Base-by-base conservation (phyloP, 768 basidiomycete genomes). In the Lactifluus piperatus region DNA sequence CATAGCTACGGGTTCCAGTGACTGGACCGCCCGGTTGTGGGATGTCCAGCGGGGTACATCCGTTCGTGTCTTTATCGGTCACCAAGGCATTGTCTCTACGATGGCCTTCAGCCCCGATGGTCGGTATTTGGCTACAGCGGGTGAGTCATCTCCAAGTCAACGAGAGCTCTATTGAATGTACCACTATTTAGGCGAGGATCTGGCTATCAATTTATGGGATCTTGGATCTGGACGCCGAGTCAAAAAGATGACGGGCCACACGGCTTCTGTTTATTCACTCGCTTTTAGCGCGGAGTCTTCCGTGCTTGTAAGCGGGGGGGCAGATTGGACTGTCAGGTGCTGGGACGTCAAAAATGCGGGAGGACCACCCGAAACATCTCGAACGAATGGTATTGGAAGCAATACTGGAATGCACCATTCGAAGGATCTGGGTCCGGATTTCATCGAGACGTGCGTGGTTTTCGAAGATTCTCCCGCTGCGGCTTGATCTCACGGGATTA, bases 271-370 rank as follows among this genome's bases (percentile, higher is more conserved):
- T 60, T 88, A 95, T 68, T 89, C 91, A 3, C 79, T 99, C 24
- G 80, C 91, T 0, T 99, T 97, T 71, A 93, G 90, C 59, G 88
- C 86, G 26, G 97, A 97, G 71, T 94, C 93, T 0, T 85, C 85
- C 2, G 71, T 98, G 54, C 81, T 99, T 36, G 86, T 97, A 13
- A 94, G 91, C 58, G 94, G 94, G 6, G 81, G 88, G 26, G 84
- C 92, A 30, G 97, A 99, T 70, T 94, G 91, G 82, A 97, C 97
- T 0, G 94, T 97, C 18, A 80, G 95, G n/a, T 94, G 93, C 57
- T 99, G 97, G 97, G 97, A 99, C 70, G 86, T 97, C 36, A 94
- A 89, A 71, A 73, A 79, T 46, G 72, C 86, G 10, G 92, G 91
- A 11, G 89, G 89, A 0, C 68, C 72, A 11, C 78, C 77, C 26